Evolutionary conservation across 1,284 basidiomycete genomes (phyloP).

Genomic region (Ganoderma leucocontextum): DNA sequence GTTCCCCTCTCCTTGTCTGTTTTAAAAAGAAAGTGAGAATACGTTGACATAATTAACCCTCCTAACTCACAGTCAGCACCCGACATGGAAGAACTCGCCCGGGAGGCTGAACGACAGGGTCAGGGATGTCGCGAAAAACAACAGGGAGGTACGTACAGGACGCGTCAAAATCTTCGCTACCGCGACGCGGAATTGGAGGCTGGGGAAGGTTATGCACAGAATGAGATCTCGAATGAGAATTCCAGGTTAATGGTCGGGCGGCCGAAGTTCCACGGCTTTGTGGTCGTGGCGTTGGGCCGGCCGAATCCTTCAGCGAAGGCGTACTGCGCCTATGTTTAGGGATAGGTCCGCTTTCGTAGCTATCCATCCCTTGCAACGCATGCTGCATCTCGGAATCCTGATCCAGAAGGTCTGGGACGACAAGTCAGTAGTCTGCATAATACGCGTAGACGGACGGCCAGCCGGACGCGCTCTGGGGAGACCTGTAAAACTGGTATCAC

Average conservation of each 20-base stretch:
- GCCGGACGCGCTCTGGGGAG: no score
- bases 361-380: slow-evolving; percentile 65
- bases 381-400: slow-evolving; percentile 79
- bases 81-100: slow-evolving; percentile 37
- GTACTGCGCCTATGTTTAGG: slow-evolving; percentile 21
- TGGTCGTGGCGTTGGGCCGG: slow-evolving; percentile 30
- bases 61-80: slow-evolving; percentile 32
- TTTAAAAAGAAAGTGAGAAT: not conserved
- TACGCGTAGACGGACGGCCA: not conserved
- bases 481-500: no score
- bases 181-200: slow-evolving; percentile 33
- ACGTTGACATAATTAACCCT: not conserved
- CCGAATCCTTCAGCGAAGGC: slow-evolving; percentile 25
- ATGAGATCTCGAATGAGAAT: slow-evolving; percentile 40
- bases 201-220: slow-evolving; percentile 37
- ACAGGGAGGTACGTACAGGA: slow-evolving; percentile 33
- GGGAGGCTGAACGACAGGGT: slow-evolving; percentile 33
- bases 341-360: slow-evolving; percentile 50
- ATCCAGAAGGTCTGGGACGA: slow-evolving; percentile 66
- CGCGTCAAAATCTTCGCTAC: slow-evolving; percentile 37
- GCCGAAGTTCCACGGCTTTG: slow-evolving; percentile 21
- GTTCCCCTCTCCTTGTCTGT: slow-evolving; percentile 30
- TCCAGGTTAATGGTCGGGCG: slow-evolving; percentile 39
- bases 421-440: not conserved
- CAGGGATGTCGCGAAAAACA: not conserved